Conservation (phyloP, 208 protist species). For the Zelonia costaricensis region DNA sequence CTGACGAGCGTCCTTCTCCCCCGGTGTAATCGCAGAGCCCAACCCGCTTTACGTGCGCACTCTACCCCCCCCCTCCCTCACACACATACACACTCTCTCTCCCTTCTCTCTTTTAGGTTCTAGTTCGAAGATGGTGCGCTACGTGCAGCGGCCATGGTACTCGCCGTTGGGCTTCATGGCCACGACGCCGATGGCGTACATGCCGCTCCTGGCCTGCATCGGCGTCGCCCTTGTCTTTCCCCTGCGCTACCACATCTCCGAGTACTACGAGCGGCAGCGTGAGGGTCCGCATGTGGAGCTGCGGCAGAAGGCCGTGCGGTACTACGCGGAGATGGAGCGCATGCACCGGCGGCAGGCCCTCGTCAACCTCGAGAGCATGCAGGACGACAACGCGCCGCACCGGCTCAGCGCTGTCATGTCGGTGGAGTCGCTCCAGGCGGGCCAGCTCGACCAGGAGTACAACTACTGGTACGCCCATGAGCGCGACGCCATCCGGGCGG, state of each 20-base stretch:
- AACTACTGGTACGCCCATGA: slow-evolving; percentile 90
- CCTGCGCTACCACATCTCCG: slow-evolving; percentile 78
- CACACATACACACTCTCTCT: background rate
- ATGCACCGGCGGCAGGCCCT: slow-evolving; percentile 87
- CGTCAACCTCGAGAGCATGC: slow-evolving; percentile 68
- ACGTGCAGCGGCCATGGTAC: slow-evolving; percentile 86
- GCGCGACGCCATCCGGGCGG: slow-evolving; percentile 77
- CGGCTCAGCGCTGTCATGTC: slow-evolving; percentile 49
- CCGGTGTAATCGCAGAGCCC: too few relatives aligned
- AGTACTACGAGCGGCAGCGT: slow-evolving; percentile 87
- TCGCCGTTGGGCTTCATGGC: slow-evolving; percentile 86
- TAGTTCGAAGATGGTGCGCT: slow-evolving; percentile 70
- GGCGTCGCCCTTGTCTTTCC: slow-evolving; percentile 50
- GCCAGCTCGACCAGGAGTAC: slow-evolving; percentile 72
- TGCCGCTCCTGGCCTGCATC: slow-evolving; percentile 37
- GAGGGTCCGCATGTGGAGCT: slow-evolving; percentile 75
- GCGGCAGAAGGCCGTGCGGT: slow-evolving; percentile 75
- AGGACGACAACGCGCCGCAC: slow-evolving; percentile 70
- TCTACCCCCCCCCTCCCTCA: background rate
- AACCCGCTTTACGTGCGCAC: too few relatives aligned
- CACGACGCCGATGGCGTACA: slow-evolving; percentile 61
- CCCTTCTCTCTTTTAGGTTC: background rate
- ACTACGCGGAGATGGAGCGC: slow-evolving; percentile 88
- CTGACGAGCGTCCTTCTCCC: too few relatives aligned
- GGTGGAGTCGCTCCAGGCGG: slow-evolving; percentile 55